Evolutionary conservation across 83 land plant species (phyloP), one percentile per base, ranked within the genome.

Genomic region (Picea abies): DNA sequence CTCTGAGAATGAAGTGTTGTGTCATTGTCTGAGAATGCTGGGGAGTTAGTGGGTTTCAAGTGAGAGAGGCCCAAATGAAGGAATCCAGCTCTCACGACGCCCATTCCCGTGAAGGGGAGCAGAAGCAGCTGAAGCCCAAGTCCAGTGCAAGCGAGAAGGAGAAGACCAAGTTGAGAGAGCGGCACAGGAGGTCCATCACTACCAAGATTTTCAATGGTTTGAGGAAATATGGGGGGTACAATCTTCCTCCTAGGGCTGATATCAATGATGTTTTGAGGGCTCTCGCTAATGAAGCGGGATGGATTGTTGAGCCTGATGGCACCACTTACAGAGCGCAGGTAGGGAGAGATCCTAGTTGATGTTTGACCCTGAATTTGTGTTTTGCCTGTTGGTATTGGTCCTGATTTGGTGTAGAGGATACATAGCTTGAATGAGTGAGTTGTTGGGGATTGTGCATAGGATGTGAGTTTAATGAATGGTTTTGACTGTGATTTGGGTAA

Each of bases 81-180:
- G 78, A 76, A 52, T 76, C 78, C 60, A 76, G 61, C 35, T 76
- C 78, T 1, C 78, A 76, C 66, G 81, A 61, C 14, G 67, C 64
- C 37, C 81, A 79, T 63, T 61, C 67, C 62, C 29, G 66, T 63
- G 22, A 61, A 7, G 81, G 14, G 23, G 81, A 64, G 22, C 29
- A 63, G 79, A 79, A 64, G 12, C 70, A 82, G 78, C 60, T 73
- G 58, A 88, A 85, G 90, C 83, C 84, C 23, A 90, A 85, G 91
- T 80, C 88, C 49, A 90, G 91, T 79, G 91, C 90, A 62, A 86
- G 81, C 35, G 94, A 93, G 86, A 93, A 90, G 86, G 94, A 93
- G 92, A 93, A 89, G 87, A 93, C 95, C 60, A 93, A 91, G 85
- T 78, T 93, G 84, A 73, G 95, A 20, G 93, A 93, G 85, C 68